phyloP scores from a whole-genome alignment of 768 basidiomycete genomes.

The Pholiota molesta region DNA sequence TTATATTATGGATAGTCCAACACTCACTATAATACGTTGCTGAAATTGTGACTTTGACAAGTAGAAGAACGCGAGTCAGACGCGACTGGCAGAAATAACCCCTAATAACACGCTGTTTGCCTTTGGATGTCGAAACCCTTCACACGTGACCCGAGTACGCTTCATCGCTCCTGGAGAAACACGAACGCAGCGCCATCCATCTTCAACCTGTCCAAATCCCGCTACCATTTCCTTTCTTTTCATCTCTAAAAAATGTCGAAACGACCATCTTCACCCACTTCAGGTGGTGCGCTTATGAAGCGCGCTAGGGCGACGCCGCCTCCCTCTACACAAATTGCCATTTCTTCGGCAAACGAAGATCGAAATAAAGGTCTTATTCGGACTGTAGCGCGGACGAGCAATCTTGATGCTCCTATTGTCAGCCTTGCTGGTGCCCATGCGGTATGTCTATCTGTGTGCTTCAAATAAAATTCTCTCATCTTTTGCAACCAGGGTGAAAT shows the following conservation, averaged over 20 bases:
- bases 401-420: slow-evolving; percentile 91
- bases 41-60: too few relatives aligned
- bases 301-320: slow-evolving; percentile 55
- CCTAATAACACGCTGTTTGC: background rate
- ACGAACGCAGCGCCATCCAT: background rate
- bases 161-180: background rate
- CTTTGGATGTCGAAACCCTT: background rate
- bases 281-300: slow-evolving; percentile 62
- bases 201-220: background rate
- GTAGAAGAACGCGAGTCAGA: too few relatives aligned
- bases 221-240: background rate
- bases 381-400: slow-evolving; percentile 90
- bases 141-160: background rate
- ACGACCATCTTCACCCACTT: slow-evolving; percentile 62
- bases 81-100: too few relatives aligned
- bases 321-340: slow-evolving; percentile 67
- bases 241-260: slow-evolving; percentile 63
- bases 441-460: slow-evolving; percentile 44
- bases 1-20: too few relatives aligned
- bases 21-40: too few relatives aligned
- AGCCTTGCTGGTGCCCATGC: slow-evolving; percentile 86
- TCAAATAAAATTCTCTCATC: background rate
- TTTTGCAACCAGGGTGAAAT: slow-evolving; percentile 58
- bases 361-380: slow-evolving; percentile 80
- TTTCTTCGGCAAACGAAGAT: slow-evolving; percentile 76